These are phyloP conservation scores for Tetrahymena elliotti DNA, from an alignment of 73 alveolate species.

Conservation along the genomic window DNA sequence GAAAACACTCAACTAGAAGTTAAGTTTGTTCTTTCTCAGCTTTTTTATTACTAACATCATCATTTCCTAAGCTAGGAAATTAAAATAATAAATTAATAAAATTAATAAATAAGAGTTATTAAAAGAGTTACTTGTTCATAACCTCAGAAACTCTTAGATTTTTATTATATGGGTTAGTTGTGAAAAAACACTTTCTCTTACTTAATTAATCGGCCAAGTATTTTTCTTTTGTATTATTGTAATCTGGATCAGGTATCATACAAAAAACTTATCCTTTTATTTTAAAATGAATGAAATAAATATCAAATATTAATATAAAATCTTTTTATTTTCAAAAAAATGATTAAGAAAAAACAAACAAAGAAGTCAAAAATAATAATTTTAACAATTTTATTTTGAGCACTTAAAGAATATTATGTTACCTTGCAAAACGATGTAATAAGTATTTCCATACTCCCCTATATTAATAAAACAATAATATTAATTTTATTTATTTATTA, in stretches of 20 bases:
- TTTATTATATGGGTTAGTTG: not conserved
- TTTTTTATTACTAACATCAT: not conserved
- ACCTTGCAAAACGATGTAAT: not conserved
- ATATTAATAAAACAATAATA: not conserved
- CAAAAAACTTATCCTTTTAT: not conserved
- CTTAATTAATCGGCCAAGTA: not conserved
- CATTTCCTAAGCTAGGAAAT: not conserved
- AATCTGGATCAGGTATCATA: not conserved
- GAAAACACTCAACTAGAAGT: not conserved
- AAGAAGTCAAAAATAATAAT: too few relatives aligned
- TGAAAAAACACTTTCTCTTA: not conserved
- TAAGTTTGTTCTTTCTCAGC: not conserved
- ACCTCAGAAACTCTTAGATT: not conserved
- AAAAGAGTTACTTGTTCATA: not conserved
- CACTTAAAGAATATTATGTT: not conserved
- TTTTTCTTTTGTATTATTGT: not conserved
- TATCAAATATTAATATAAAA: too few relatives aligned
- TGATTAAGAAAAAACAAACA: too few relatives aligned
- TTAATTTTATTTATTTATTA: not conserved
- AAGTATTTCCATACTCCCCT: not conserved
- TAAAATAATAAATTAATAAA: too few relatives aligned
- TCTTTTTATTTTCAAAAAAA: too few relatives aligned
- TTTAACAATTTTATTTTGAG: not conserved
- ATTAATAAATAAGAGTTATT: too few relatives aligned
- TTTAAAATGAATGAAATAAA: too few relatives aligned